A percentile compares a stretch with the other conserved stretches of the same genome.
Conservation (phyloP, 345 rosid genomes). For the Psidium guajava region DNA sequence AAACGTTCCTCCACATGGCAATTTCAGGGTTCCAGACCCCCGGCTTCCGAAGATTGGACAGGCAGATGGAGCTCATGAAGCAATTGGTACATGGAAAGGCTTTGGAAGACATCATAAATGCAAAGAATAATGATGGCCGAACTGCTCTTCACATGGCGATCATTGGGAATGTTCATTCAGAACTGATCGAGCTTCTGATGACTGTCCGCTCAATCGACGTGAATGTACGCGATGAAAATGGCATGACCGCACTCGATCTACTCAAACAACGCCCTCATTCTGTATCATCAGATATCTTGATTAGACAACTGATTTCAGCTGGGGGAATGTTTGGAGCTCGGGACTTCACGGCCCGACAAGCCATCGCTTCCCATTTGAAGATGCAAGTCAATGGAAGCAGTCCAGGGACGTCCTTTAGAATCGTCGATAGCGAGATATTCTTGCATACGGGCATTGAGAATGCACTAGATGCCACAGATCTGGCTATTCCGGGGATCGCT, state of each 20-base stretch:
- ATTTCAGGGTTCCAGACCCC: slow-evolving; percentile 73
- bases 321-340: slow-evolving; percentile 66
- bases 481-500: slow-evolving; percentile 27
- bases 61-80: slow-evolving; percentile 75
- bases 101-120: slow-evolving; percentile 46
- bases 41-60: slow-evolving; percentile 69
- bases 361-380: slow-evolving; percentile 70
- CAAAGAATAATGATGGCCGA: slow-evolving; percentile 58
- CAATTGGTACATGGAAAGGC: slow-evolving; percentile 29
- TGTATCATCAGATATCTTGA: slow-evolving; percentile 2
- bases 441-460: slow-evolving; percentile 51
- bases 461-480: slow-evolving; percentile 26
- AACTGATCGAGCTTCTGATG: slow-evolving; percentile 77
- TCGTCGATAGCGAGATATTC: slow-evolving; percentile 68
- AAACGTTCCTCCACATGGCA: slow-evolving; percentile 72
- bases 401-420: slow-evolving; percentile 77
- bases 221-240: slow-evolving; percentile 51
- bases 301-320: slow-evolving; percentile 72
- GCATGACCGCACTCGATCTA: slow-evolving; percentile 88
- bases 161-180: slow-evolving; percentile 60
- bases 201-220: slow-evolving; percentile 55
- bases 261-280: slow-evolving; percentile 61
- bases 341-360: slow-evolving; percentile 55
- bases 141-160: slow-evolving; percentile 89
- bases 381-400: slow-evolving; percentile 63